A percentile compares a stretch with the other conserved stretches of the same genome.
Evolutionary conservation across 495 filamentous ascomycete genomes (phyloP).

Genomic region (Patellaria atrata): DNA sequence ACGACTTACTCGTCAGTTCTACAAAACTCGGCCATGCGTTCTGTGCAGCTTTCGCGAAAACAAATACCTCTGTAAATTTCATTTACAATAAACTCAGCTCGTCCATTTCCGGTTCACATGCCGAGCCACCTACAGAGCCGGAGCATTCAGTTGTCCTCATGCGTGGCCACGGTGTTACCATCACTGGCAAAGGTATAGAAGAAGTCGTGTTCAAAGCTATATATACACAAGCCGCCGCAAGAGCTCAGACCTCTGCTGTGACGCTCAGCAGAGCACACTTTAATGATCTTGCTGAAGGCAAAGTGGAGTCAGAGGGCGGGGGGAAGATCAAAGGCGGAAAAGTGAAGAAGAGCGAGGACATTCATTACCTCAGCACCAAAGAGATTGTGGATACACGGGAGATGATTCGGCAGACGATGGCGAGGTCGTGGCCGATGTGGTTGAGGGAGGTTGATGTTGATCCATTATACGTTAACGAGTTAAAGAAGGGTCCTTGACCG

Average conservation of each 20-base stretch:
- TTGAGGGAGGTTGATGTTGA: slow-evolving; percentile 23
- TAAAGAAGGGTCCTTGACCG: too few relatives aligned
- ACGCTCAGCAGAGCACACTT: slow-evolving; percentile 21
- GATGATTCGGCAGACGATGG: slow-evolving; percentile 9
- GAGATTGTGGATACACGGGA: slow-evolving; percentile 25
- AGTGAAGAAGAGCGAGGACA: slow-evolving; percentile 21
- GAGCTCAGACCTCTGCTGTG: slow-evolving; percentile 23
- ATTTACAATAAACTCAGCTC: slow-evolving; percentile 17
- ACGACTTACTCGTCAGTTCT: slow-evolving; percentile 29
- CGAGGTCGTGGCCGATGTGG: slow-evolving; percentile 26
- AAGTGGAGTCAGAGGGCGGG: slow-evolving; percentile 17
- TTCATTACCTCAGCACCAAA: slow-evolving; percentile 25
- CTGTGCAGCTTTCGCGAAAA: slow-evolving; percentile 22
- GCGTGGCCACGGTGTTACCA: slow-evolving; percentile 27
- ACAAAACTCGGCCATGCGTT: slow-evolving; percentile 34
- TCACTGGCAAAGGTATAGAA: slow-evolving; percentile 20
- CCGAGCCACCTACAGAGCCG: slow-evolving; percentile 12
- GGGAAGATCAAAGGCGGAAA: slow-evolving; percentile 27
- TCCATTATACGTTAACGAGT: slow-evolving; percentile 25
- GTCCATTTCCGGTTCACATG: slow-evolving; percentile 8
- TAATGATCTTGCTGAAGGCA: slow-evolving; percentile 16
- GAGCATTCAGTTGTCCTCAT: slow-evolving; percentile 24
- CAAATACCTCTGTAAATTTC: slow-evolving; percentile 20
- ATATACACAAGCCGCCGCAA: slow-evolving; percentile 25
- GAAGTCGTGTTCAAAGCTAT: slow-evolving; percentile 25